Conservation (phyloP, 2,329 filamentous ascomycete genomes). For the Verticillium isaacii region DNA sequence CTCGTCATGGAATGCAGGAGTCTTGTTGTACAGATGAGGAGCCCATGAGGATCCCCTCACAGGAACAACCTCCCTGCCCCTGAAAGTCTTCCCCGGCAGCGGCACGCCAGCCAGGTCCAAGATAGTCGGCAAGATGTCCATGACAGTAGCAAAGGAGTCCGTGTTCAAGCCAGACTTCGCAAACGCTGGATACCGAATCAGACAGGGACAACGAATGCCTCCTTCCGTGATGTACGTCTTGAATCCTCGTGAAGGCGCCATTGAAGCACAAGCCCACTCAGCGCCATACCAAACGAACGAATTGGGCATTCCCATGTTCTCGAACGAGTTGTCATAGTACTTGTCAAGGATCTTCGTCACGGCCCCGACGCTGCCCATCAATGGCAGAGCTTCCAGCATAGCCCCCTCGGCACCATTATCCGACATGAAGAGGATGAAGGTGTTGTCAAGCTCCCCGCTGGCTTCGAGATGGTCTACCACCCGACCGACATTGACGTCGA, state of each 20-base stretch:
- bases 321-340: slow-evolving; percentile 45
- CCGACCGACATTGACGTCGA: slow-evolving; percentile 47
- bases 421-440: slow-evolving; percentile 49
- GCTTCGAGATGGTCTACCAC: slow-evolving; percentile 44
- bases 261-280: slow-evolving; percentile 39
- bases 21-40: slow-evolving; percentile 27
- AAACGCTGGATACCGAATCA: slow-evolving; percentile 24
- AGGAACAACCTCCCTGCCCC: slow-evolving; percentile 41
- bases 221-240: slow-evolving; percentile 34
- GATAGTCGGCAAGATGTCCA: slow-evolving; percentile 45
- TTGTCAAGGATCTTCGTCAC: slow-evolving; percentile 38
- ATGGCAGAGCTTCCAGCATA: slow-evolving; percentile 7
- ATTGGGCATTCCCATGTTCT: slow-evolving; percentile 46
- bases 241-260: slow-evolving; percentile 24
- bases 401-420: slow-evolving; percentile 37
- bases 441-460: slow-evolving; percentile 47
- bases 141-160: slow-evolving; percentile 43
- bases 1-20: slow-evolving; percentile 35
- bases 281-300: slow-evolving; percentile 47
- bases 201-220: slow-evolving; percentile 43
- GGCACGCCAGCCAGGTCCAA: slow-evolving; percentile 37
- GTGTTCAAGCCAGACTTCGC: slow-evolving; percentile 25
- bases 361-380: slow-evolving; percentile 6
- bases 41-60: slow-evolving; percentile 47
- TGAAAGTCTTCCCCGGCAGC: slow-evolving; percentile 31